A percentile compares a stretch with the other conserved stretches of the same genome.
Conservation (phyloP, 768 basidiomycete species). For the Macrolepiota dolichaula region DNA sequence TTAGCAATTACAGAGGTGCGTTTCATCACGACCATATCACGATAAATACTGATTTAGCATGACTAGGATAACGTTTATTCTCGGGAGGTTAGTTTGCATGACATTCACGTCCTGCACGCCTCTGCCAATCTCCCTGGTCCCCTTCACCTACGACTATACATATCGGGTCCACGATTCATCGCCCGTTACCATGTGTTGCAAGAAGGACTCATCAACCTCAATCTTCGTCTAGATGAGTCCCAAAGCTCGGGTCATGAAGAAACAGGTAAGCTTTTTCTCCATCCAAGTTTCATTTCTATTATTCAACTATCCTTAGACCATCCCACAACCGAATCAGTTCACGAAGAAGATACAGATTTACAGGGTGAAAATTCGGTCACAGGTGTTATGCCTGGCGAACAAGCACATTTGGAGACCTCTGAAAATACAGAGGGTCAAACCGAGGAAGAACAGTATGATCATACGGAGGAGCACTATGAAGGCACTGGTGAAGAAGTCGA, state of each 20-base stretch:
- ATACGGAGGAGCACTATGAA: conserved; percentile 7
- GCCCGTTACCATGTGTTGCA: conserved; percentile 62
- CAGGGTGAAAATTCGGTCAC: conserved; percentile 1
- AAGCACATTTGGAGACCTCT: conserved; percentile 12
- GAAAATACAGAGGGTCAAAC: conserved; percentile 22
- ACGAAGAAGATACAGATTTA: conserved; percentile 12
- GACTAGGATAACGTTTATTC: conserved; percentile 66
- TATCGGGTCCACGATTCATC: conserved; percentile 57
- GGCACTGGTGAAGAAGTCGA: background rate
- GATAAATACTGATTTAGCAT: background rate
- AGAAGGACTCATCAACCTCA: conserved; percentile 44
- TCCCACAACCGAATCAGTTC: conserved; percentile 13
- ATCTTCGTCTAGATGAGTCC: conserved; percentile 14
- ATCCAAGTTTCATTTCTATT: background rate
- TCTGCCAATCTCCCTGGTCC: conserved; percentile 59
- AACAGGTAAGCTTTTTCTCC: background rate
- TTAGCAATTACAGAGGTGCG: conserved; percentile 64
- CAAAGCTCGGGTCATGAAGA: conserved; percentile 7
- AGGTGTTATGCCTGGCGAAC: background rate
- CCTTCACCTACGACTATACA: conserved; percentile 53
- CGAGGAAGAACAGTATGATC: conserved; percentile 11
- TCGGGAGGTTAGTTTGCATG: conserved; percentile 68
- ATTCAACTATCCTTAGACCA: background rate
- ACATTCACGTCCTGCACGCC: conserved; percentile 68
- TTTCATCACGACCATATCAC: background rate